Conservation (phyloP, 1,139 yeast genomes). For the Lodderomyces elongisporus region DNA sequence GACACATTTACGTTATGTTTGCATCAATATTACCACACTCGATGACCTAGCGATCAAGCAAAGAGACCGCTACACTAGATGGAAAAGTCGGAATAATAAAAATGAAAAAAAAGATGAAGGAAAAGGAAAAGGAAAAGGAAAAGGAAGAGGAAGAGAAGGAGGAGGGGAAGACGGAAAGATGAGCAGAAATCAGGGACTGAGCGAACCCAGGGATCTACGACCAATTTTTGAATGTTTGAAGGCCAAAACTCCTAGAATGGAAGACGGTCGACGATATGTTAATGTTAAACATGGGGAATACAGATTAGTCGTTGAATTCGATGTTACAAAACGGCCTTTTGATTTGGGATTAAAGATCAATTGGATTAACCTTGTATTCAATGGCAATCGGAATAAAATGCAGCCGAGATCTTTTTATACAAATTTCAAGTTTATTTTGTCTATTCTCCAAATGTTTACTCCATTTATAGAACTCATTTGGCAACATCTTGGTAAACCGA, state of each 20-base stretch:
- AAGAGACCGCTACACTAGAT: constrained; percentile 19
- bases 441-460: constrained; percentile 20
- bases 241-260: constrained; percentile 21
- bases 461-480: constrained; percentile 27
- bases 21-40: constrained; percentile 42
- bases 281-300: constrained; percentile 21
- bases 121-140: too few relatives aligned
- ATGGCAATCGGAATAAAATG: constrained; percentile 24
- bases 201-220: too few relatives aligned
- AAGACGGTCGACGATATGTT: constrained; percentile 29
- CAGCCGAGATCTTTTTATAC: constrained; percentile 7
- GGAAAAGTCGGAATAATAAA: constrained; percentile 10
- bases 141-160: constrained; percentile 4
- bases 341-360: constrained; percentile 28
- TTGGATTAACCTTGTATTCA: constrained; percentile 31
- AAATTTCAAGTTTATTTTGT: constrained; percentile 13
- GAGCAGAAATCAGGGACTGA: background rate
- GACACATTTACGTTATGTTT: constrained; percentile 35
- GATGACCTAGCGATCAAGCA: constrained; percentile 30
- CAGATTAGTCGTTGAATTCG: constrained; percentile 29
- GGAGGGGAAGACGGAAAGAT: constrained; percentile 1
- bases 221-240: constrained; percentile 2
- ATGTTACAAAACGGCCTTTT: constrained; percentile 22
- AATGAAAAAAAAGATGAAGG: too few relatives aligned
- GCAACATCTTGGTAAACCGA: too few relatives aligned